A percentile compares a stretch with the other conserved stretches of the same genome.
phyloP scores from a whole-genome alignment of 2,329 filamentous ascomycete species.

The Apiospora phragmitis region DNA sequence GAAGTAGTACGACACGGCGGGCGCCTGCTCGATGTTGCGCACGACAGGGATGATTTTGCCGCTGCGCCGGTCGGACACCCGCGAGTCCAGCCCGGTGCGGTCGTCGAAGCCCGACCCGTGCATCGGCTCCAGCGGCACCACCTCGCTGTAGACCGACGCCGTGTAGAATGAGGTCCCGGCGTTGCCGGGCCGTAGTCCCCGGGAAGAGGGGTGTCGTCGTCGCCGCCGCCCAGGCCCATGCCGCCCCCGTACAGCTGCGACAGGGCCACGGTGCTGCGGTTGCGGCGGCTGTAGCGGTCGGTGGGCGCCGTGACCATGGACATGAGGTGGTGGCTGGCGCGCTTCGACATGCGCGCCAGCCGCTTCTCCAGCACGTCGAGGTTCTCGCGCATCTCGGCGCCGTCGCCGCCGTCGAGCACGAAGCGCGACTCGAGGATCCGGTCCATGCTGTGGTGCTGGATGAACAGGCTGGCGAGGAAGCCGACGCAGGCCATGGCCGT shows the following conservation, averaged over 20 bases:
- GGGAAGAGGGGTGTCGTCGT: not conserved
- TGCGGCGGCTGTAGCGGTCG: not conserved
- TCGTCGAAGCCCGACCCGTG: not conserved
- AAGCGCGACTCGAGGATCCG: conserved; percentile 19
- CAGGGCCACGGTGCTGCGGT: not conserved
- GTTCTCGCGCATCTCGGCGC: not conserved
- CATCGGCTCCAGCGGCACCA: not conserved
- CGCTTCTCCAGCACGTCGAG: not conserved
- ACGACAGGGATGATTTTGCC: not conserved
- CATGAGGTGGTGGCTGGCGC: not conserved
- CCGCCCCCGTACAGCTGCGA: not conserved
- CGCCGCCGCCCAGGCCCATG: not conserved
- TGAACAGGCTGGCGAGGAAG: conserved; percentile 21
- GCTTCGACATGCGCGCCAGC: not conserved
- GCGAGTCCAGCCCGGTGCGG: not conserved
- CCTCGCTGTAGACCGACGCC: not conserved
- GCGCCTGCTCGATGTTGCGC: conserved; percentile 2
- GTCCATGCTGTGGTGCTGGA: conserved; percentile 27
- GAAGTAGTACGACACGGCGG: conserved; percentile 3
- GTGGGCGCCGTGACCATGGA: not conserved
- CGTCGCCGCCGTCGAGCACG: not conserved
- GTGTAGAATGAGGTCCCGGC: not conserved
- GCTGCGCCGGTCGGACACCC: not conserved
- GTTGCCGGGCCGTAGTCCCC: not conserved
- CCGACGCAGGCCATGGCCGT: conserved; percentile 19